phyloP scores from a whole-genome alignment of 768 basidiomycete genomes.

The Rhodotorula diobovata region DNA sequence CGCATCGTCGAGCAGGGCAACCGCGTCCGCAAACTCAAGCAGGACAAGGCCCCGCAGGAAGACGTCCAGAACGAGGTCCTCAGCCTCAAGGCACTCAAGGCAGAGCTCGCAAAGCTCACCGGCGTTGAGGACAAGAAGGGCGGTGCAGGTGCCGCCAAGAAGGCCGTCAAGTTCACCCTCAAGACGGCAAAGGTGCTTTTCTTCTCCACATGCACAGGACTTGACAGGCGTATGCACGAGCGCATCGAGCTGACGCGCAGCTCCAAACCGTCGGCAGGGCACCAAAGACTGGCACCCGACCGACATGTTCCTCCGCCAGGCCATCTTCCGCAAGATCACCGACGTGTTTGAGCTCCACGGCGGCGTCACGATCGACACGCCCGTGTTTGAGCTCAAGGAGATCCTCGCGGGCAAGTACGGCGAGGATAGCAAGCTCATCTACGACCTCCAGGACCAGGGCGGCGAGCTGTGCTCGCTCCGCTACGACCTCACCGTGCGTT shows the following conservation, averaged over 20 bases:
- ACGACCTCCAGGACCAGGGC: slow-evolving; percentile 94
- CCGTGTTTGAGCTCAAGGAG: slow-evolving; percentile 96
- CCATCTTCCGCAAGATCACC: slow-evolving; percentile 82
- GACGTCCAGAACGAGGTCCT: slow-evolving; percentile 7
- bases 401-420: slow-evolving; percentile 94
- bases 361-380: slow-evolving; percentile 88
- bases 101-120: slow-evolving; percentile 48
- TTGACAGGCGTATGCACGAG: no score
- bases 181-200: slow-evolving; percentile 88
- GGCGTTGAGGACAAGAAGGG: slow-evolving; percentile 57
- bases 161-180: slow-evolving; percentile 57
- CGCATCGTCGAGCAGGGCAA: slow-evolving; percentile 29
- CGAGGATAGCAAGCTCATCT: slow-evolving; percentile 94
- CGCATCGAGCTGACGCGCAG: no score
- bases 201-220: neutral
- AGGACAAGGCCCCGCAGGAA: slow-evolving; percentile 23
- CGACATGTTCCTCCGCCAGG: slow-evolving; percentile 86
- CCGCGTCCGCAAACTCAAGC: slow-evolving; percentile 39
- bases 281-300: slow-evolving; percentile 89
- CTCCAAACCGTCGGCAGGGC: slow-evolving; percentile 55
- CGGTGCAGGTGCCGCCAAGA: slow-evolving; percentile 18
- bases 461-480: slow-evolving; percentile 90
- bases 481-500: slow-evolving; percentile 80
- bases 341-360: slow-evolving; percentile 83
- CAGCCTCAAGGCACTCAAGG: slow-evolving; percentile 42